A percentile compares a stretch with the other conserved stretches of the same genome.
Evolutionary conservation across 805 yeast genomes (phyloP).

Genomic region (Maudiozyma bulderi): DNA sequence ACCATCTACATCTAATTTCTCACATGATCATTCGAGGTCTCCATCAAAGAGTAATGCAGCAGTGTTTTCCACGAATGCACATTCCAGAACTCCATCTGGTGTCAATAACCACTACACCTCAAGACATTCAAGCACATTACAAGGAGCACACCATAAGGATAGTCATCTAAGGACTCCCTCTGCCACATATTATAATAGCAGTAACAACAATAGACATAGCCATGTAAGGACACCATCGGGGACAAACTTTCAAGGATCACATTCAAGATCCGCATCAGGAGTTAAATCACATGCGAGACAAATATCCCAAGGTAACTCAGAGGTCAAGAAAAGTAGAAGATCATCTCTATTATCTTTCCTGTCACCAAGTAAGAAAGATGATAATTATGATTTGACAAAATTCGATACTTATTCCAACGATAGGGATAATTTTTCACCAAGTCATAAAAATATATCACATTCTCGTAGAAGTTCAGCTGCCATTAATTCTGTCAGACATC

Average conservation of each 20-base stretch:
- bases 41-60: constrained; percentile 7
- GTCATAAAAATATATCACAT: background rate
- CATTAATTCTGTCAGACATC: constrained; percentile 1
- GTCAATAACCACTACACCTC: background rate
- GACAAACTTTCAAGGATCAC: background rate
- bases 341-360: constrained; percentile 51
- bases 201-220: background rate
- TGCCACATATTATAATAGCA: background rate
- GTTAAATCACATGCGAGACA: constrained; percentile 2
- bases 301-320: constrained; percentile 13
- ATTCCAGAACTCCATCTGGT: background rate
- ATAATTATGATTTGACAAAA: constrained; percentile 1
- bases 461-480: constrained; percentile 7
- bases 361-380: constrained; percentile 19
- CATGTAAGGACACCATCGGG: background rate
- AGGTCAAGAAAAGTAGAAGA: constrained; percentile 39
- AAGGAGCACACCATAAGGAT: background rate
- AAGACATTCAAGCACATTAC: constrained; percentile 2
- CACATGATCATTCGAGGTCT: constrained; percentile 14
- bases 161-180: background rate
- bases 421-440: background rate
- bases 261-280: background rate
- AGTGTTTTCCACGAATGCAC: background rate
- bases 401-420: constrained; percentile 1
- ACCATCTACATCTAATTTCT: background rate